Evolutionary conservation across 164 flowering plant species (phyloP).

Genomic region (Nymphaea thermarum): DNA sequence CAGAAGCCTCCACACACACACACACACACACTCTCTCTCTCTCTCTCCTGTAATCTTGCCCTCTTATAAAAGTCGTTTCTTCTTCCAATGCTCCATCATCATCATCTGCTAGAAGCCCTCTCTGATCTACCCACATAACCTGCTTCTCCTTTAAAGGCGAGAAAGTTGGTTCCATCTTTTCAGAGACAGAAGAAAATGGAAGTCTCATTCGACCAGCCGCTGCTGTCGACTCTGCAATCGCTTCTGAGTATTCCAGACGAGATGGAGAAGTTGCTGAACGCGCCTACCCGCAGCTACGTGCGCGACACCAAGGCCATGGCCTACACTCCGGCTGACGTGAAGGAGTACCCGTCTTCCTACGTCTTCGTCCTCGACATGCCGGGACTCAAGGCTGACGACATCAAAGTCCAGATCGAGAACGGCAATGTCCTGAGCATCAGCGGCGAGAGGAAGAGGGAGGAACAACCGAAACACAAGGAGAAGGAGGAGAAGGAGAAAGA

Average conservation of each 20-base stretch:
- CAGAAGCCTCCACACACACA: no score
- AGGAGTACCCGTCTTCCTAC: constrained; percentile 32
- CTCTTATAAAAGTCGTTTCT: no score
- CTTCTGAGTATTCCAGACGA: constrained; percentile 28
- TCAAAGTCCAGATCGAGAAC: constrained; percentile 45
- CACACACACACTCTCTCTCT: no score
- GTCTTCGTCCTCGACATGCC: constrained; percentile 53
- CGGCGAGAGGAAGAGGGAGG: constrained; percentile 35
- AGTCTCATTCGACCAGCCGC: constrained; percentile 7
- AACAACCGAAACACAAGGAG: neutral
- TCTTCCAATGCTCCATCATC: no score
- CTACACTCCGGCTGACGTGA: constrained; percentile 43
- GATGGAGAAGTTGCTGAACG: constrained; percentile 15
- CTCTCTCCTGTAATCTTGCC: no score
- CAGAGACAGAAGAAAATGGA: no score
- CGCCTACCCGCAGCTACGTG: constrained; percentile 36
- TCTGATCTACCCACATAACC: no score
- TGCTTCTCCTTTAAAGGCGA: no score
- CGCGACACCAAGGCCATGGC: constrained; percentile 65
- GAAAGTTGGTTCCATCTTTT: no score
- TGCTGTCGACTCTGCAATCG: constrained; percentile 15
- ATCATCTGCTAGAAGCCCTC: no score
- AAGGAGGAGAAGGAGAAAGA: no score
- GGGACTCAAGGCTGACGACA: constrained; percentile 32
- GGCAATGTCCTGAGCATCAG: constrained; percentile 27